Evolutionary conservation across 768 basidiomycete species (phyloP), one percentile per base, ranked within the genome.

Genomic region (Panus rudis): DNA sequence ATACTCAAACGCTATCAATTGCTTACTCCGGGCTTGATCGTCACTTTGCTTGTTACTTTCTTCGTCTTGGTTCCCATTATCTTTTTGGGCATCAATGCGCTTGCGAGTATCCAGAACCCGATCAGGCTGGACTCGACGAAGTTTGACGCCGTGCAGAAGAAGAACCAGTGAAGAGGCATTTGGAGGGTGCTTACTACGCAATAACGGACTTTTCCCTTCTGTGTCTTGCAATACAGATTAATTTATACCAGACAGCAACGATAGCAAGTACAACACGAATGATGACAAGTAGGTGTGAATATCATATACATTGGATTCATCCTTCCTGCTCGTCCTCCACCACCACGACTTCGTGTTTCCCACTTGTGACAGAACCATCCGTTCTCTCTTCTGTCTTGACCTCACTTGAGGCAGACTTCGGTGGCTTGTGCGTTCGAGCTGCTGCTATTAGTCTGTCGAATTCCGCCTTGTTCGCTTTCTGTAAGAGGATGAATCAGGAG

Each of bases 1-100:
- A 78, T 89, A 43, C 71, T 90, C 21, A 72, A 79, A 48, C 75
- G 69, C 25, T 89, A 88, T 60, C 85, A 88, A 56, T 71, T 88
- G 35, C 74, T 90, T 37, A 86, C 85, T 0, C 83, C 88, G 1
- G 82, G 72, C 1, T 69, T 91, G 37, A 85, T 90, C 60, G 72
- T 70, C 4, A 59, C 70, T 6, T 71, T 90, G 14, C 70, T 89
- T 38, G 62, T 89, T 34, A 63, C 65, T 0, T 67, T 89, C 54
- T 84, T 87, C 59, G 54, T 87, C 39, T 65, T 86, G 11, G 55
- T 90, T 19, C 85, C 90, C 1, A 61, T 83, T 37, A 57, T 86
- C 10, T 64, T 80, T 57, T 43, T 84, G 28, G 81, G 81, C 22
- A 70, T 89, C 41, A 69, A 63, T 17, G 77, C 86, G 0, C 69